Evolutionary conservation across 768 basidiomycete species (phyloP).

Genomic region (Pholiota conissans): DNA sequence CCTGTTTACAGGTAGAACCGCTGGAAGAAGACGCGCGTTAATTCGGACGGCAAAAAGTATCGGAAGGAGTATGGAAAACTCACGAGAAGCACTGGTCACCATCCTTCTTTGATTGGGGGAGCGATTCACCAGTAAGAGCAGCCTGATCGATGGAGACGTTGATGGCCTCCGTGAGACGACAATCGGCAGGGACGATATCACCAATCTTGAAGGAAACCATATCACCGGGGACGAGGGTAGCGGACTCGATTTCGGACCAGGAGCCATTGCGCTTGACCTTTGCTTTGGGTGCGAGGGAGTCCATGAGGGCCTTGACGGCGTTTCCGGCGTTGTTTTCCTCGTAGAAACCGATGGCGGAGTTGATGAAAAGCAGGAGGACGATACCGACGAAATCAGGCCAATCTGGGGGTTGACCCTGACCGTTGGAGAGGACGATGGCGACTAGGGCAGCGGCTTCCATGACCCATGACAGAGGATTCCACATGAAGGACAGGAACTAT

Average conservation of each 20-base stretch:
- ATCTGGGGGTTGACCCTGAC: slow-evolving; percentile 81
- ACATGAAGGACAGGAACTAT: slow-evolving; percentile 96
- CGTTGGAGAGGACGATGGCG: slow-evolving; percentile 95
- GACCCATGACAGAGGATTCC: slow-evolving; percentile 99
- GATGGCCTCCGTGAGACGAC: slow-evolving; percentile 94
- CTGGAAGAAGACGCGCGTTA: slow-evolving; percentile 35
- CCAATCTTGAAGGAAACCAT: slow-evolving; percentile 99
- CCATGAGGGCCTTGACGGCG: slow-evolving; percentile 99
- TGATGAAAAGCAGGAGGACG: slow-evolving; percentile 86
- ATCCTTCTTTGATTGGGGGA: slow-evolving; percentile 88
- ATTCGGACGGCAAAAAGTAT: slow-evolving; percentile 4
- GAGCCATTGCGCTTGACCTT: slow-evolving; percentile 83
- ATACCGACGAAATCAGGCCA: slow-evolving; percentile 99
- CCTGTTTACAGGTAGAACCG: slow-evolving; percentile 98
- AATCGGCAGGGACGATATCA: slow-evolving; percentile 97
- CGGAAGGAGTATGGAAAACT: slow-evolving; percentile 32
- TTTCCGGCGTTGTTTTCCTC: slow-evolving; percentile 97
- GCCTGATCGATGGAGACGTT: slow-evolving; percentile 99
- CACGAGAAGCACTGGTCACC: slow-evolving; percentile 99
- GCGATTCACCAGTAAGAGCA: slow-evolving; percentile 95
- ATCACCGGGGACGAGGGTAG: slow-evolving; percentile 91
- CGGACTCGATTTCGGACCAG: slow-evolving; percentile 91
- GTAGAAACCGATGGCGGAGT: slow-evolving; percentile 97
- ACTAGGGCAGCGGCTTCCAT: slow-evolving; percentile 97
- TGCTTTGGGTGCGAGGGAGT: slow-evolving; percentile 97